Evolutionary conservation across 257 asterid species (phyloP), one percentile per base, ranked within the genome.

Genomic region (Przewalskia tangutica): DNA sequence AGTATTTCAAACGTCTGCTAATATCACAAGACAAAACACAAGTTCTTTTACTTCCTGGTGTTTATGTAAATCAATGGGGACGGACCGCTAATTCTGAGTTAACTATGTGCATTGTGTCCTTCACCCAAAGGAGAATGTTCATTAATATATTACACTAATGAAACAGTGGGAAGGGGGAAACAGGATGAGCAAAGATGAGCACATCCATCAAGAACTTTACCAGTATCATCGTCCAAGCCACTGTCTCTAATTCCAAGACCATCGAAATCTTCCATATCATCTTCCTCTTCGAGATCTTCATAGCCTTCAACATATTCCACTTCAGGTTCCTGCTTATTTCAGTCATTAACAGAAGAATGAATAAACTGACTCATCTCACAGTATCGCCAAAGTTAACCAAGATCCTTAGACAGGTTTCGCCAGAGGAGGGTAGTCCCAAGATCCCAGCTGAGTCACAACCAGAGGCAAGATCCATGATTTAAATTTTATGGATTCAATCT

Each of bases 271-370:
- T 96, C 98, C 62, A 94, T 94, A 81, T 94, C 99, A 0, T 92
- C 98, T 85, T 91, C 97, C 86, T 92, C 98, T 85, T 94, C 98
- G 40, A 96, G 97, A 23, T 90, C 97, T 84, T 93, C 99, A 79
- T 89, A 90, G 48, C 97, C 98, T 89, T 96, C 98, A 58, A 96
- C 97, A 82, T 90, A 94, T 86, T 94, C 98, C 58, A 88, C 87
- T 85, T 85, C 91, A 20, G 63, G 78, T 81, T 94, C 98, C 97
- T 94, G 87, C 83, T 87, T 54, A 56, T 12, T 16, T 71, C 65
- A 42, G 83, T 78, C 83, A 77, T 16, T 42, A 54, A 84, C 7
- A 63, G 42, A 40, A 85, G 36, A 55, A 78, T 80, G 76, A 87
- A 80, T 38, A 86, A 23, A 76, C 73, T 27, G 23, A 80, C 42